phyloP scores from a whole-genome alignment of 176 grass and related monocot species.

The Oryza longistaminata region DNA sequence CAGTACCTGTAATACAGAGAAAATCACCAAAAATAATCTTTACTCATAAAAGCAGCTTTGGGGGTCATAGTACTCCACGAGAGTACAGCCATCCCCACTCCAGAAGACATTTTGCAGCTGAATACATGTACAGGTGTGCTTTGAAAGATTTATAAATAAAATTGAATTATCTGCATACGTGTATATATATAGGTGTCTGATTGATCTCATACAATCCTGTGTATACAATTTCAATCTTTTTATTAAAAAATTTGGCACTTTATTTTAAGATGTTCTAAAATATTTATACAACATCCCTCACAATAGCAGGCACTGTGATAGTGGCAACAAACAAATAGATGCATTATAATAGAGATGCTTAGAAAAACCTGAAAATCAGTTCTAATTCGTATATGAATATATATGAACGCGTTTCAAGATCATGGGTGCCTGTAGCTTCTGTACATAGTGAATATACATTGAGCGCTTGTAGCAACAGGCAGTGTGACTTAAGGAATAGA shows the following conservation, averaged over 20 bases:
- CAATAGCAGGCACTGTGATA: not conserved
- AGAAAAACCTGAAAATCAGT: not conserved
- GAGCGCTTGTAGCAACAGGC: slow-evolving; percentile 2
- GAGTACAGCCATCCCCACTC: not conserved
- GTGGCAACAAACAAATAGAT: slow-evolving; percentile 8
- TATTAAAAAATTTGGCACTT: not conserved
- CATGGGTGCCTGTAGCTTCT: not conserved
- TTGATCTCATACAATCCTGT: not conserved
- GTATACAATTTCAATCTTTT: not conserved
- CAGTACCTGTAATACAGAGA: slow-evolving; percentile 66
- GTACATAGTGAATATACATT: not conserved
- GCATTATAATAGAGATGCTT: not conserved
- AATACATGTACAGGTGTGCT: not conserved
- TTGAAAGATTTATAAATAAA: not conserved
- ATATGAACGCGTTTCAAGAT: not conserved
- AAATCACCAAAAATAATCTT: not conserved
- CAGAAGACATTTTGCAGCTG: not conserved
- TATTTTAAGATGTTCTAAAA: not conserved
- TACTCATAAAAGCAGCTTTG: not conserved
- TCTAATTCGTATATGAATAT: not conserved
- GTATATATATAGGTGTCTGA: not conserved
- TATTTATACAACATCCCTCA: not conserved
- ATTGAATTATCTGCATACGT: not conserved
- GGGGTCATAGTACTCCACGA: not conserved
- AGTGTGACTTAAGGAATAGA: not conserved